Percentiles rank a stretch among this genome's conserved stretches.
phyloP scores from a whole-genome alignment of 2,329 filamentous ascomycete species.

The Cyphellophora attinorum region DNA sequence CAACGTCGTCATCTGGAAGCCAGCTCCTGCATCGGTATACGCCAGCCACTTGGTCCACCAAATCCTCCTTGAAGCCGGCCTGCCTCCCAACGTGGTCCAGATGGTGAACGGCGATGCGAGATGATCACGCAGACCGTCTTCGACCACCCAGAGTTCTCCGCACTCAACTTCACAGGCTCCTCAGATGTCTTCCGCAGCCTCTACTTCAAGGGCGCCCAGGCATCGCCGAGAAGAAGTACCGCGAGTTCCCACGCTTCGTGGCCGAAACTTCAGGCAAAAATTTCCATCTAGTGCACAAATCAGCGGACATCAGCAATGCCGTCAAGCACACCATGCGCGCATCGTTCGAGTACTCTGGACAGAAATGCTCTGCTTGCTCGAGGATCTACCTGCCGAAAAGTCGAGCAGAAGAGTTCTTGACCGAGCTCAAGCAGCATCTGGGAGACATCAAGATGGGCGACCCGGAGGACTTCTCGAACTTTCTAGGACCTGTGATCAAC shows the following conservation, averaged over 20 bases:
- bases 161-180: conserved; percentile 29
- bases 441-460: conserved; percentile 21
- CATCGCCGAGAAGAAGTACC: conserved; percentile 22
- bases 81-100: conserved; percentile 29
- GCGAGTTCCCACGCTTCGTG: conserved; percentile 35
- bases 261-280: conserved; percentile 47
- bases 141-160: conserved; percentile 28
- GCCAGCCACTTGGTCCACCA: conserved; percentile 27
- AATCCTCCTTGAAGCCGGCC: conserved; percentile 32
- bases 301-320: conserved; percentile 38
- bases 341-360: conserved; percentile 43
- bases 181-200: conserved; percentile 28
- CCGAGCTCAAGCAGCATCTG: conserved; percentile 15
- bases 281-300: conserved; percentile 40
- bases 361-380: conserved; percentile 44
- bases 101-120: conserved; percentile 29
- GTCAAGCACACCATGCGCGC: conserved; percentile 38
- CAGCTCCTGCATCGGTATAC: conserved; percentile 25
- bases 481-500: conserved; percentile 43
- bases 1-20: conserved; percentile 36
- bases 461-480: conserved; percentile 28
- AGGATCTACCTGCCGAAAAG: conserved; percentile 25
- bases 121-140: conserved; percentile 25
- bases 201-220: conserved; percentile 23
- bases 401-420: conserved; percentile 16